Base-by-base conservation (phyloP, 352 stramenopile genomes). In the Globisporangium heterothallicum region DNA sequence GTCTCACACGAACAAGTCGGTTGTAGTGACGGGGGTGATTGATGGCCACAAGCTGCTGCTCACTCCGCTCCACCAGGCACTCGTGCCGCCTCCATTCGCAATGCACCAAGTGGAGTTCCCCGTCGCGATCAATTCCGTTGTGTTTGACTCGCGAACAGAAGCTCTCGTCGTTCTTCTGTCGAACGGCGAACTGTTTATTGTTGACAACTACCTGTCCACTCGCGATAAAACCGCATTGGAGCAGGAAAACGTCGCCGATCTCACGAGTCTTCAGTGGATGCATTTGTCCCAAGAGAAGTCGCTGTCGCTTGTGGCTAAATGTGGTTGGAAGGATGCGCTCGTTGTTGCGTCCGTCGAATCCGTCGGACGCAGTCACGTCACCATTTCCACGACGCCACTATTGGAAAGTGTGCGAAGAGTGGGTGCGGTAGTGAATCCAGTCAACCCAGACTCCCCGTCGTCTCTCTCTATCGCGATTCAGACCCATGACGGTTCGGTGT, bases 81-180 rank as follows among this genome's bases (percentile, higher is more conserved):
- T 90, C 34, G 72, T 92, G 5, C 81, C 78, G n/a, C 81, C 78
- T 3, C 81, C 74, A 34, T 80, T 86, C 41, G 72, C 75, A 16
- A 53, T 86, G 21, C 63, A 71, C 30, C 62, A 70, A 50, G 24
- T 70, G 12, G 42, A 61, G 10, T 85, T 85, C 30, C 30, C 66
- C 0, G 56, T 57, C 2, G 22, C 69, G 3, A 64, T 88, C 19
- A 88, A 84, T 41, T 72, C 74, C 0, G 55, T 87, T 18, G 65
- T 56, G 3, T 90, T 92, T 49, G 74, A 85, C 49, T 50, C 69
- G 1, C 53, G 68, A 19, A 68, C 18, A 6, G 66, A 84, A 35
- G 42, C 57, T 10, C 42, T 88, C 2, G 34, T 70, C 1, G 66
- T 70, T 7, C 34, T 82, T 7, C 52, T 84, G 1, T 65, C 76